phyloP scores from a whole-genome alignment of 345 rosid genomes.

The Anastatica hierochuntica region DNA sequence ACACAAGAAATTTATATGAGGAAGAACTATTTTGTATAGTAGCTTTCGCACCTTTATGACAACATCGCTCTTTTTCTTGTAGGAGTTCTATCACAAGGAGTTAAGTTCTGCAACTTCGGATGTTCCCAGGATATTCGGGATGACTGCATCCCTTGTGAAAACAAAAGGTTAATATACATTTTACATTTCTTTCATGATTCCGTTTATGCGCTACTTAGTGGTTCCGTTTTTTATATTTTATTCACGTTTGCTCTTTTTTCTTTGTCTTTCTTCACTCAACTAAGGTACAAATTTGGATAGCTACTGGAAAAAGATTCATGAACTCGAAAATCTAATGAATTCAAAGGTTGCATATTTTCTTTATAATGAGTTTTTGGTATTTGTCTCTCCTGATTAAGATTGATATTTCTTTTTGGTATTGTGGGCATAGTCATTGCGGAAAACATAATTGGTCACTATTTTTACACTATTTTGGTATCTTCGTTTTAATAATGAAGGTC shows the following conservation, averaged over 20 bases:
- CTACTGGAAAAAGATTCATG: constrained; percentile 49
- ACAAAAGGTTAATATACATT: constrained; percentile 46
- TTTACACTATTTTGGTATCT: too few species aligned
- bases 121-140: constrained; percentile 79
- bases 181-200: not conserved
- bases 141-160: constrained; percentile 91
- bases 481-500: constrained; percentile 35
- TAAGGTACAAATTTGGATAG: constrained; percentile 31
- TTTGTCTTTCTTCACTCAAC: not conserved
- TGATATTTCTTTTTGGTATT: not conserved
- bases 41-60: not conserved
- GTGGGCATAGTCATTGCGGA: not conserved
- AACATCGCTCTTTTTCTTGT: constrained; percentile 6
- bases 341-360: constrained; percentile 58
- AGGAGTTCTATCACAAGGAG: constrained; percentile 74
- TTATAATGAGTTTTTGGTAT: not conserved
- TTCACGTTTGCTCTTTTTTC: not conserved
- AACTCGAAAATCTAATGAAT: constrained; percentile 64
- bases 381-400: not conserved
- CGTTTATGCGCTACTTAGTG: not conserved
- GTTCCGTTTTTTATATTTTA: not conserved
- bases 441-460: too few species aligned
- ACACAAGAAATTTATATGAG: not conserved
- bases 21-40: not conserved
- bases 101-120: constrained; percentile 19